Evolutionary conservation across 805 yeast genomes (phyloP).

Genomic region (Myxozyma monticola): DNA sequence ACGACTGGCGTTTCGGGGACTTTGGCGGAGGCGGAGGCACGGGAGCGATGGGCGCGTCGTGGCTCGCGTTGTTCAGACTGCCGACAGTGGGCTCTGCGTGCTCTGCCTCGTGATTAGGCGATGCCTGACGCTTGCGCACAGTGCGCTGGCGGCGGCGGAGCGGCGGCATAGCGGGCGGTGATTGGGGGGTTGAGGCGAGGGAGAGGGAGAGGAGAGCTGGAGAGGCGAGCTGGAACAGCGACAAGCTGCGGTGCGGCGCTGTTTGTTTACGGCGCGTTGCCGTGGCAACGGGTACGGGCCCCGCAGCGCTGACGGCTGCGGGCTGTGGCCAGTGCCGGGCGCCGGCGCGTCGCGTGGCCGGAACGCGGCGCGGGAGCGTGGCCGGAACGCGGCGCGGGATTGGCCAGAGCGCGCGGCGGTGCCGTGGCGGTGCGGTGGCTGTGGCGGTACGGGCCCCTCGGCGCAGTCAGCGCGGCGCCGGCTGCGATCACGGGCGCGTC

Average conservation of each 20-base stretch:
- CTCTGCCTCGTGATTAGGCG: not conserved
- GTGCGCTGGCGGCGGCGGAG: constrained; percentile 13
- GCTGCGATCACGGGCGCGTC: too few species aligned
- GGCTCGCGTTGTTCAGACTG: not conserved
- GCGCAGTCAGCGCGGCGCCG: too few species aligned
- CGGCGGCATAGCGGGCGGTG: constrained; percentile 8
- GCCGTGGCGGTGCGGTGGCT: not conserved
- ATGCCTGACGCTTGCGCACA: not conserved
- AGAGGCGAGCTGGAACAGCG: not conserved
- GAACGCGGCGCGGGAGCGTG: not conserved
- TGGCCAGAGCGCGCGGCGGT: not conserved
- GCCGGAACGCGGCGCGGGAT: not conserved
- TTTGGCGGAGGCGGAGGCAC: not conserved
- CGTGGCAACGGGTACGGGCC: constrained; percentile 2
- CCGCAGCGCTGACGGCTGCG: not conserved
- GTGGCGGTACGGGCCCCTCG: not conserved
- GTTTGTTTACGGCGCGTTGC: constrained; percentile 5
- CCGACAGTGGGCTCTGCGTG: not conserved
- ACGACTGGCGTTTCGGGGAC: not conserved
- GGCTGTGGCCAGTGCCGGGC: not conserved
- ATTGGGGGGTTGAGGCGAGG: not conserved
- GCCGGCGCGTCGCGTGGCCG: not conserved
- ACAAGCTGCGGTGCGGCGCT: not conserved
- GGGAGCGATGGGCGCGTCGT: not conserved
- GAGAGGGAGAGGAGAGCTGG: too few species aligned